Percentiles rank a stretch among this genome's conserved stretches.
Conservation (phyloP, 75 land plant genomes). For the Cunninghamia lanceolata region DNA sequence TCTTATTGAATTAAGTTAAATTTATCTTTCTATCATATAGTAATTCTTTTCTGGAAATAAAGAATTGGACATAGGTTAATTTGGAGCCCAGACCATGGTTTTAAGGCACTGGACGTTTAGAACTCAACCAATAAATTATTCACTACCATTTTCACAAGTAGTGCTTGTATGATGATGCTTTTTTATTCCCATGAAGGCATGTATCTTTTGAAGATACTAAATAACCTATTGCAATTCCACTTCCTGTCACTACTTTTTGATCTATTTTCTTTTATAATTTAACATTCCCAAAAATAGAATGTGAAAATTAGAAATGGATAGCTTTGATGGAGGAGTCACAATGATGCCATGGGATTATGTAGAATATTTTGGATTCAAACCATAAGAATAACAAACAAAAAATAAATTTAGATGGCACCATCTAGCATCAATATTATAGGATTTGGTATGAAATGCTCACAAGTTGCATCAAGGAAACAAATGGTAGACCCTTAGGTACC, state of each 20-base stretch:
- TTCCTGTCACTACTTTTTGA: background rate
- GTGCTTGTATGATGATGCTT: background rate
- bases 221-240: background rate
- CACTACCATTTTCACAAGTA: background rate
- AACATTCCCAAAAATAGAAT: background rate
- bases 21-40: no score
- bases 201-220: background rate
- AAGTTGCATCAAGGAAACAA: background rate
- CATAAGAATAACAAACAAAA: background rate
- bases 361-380: background rate
- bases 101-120: background rate
- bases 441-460: background rate
- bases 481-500: background rate
- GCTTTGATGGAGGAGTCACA: background rate
- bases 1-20: no score
- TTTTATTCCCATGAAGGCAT: background rate
- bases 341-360: background rate
- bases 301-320: background rate
- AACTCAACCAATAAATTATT: background rate
- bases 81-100: background rate
- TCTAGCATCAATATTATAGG: background rate
- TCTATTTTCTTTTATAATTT: background rate
- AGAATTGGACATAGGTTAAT: no score
- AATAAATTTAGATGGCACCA: background rate
- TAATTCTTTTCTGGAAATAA: no score